Base-by-base conservation (phyloP, 208 protist genomes). In the Trichomonas vaginalis region DNA sequence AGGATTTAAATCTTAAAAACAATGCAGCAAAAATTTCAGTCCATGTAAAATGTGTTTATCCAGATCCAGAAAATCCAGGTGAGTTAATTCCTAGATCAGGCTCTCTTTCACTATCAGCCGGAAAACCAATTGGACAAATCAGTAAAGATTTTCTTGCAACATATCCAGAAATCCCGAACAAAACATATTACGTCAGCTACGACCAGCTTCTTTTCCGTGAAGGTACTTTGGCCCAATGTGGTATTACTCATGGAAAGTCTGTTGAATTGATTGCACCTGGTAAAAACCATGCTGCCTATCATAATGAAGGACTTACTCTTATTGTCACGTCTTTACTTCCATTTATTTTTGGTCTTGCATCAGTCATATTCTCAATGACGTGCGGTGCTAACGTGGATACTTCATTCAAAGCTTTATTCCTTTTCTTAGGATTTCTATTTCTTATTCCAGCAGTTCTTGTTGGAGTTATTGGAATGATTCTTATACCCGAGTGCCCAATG, bases 241-340 rank as follows among this genome's bases (percentile, higher is more conserved):
- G 86, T n/a, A 92, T 92, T 56, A 92, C 86, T 8, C 86, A 92
- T 39, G 86, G 86, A 17, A 92, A 92, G 37, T 92, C 86, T 8
- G 86, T 92, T 92, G 86, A 92, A 21, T 27, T 92, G 35, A 48
- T 42, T 51, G 86, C 86, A 14, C 86, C 86, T 39, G 86, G 86
- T 10, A 92, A 92, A 51, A 92, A 92, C n/a, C 40, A 42, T n/a
- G 86, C 86, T 17, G 86, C 86, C 2, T 92, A 92, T 51, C 86
- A 92, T 39, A 92, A 92, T 92, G 86, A 92, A 92, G 86, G 86
- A 40, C 42, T 92, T 17, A 45, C 8, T 35, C 27, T 92, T 3
- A 46, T 92, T 92, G n/a, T 51, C 17, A 51, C 21, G 39, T 23
- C 86, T 17, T 3, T 92, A 9, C 23, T 92, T 92, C 86, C 86